These are phyloP conservation scores for Volvox africanus DNA, from an alignment of 139 green algal genomes.

Conservation along the genomic window DNA sequence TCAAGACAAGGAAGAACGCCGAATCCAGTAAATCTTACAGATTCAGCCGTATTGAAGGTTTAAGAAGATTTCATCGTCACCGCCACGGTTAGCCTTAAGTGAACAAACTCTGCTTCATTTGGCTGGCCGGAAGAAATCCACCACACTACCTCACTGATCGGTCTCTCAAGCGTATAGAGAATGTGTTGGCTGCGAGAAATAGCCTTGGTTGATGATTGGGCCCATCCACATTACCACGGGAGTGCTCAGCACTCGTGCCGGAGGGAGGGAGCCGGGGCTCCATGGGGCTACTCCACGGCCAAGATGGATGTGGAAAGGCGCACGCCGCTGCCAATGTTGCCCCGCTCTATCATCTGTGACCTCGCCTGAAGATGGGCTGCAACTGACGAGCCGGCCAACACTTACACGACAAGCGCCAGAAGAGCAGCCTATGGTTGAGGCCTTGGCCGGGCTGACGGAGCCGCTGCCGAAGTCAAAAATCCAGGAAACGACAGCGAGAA, in stretches of 20 bases:
- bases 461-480: conserved; percentile 28
- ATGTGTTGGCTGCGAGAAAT: conserved; percentile 26
- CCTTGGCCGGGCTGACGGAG: conserved; percentile 16
- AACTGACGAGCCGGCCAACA: neutral
- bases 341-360: neutral
- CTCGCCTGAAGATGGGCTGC: neutral
- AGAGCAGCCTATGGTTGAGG: neutral
- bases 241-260: neutral
- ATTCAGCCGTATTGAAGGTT: no score
- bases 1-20: no score
- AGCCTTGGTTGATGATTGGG: neutral
- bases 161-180: neutral
- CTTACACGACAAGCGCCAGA: conserved; percentile 16
- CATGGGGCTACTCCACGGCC: neutral
- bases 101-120: neutral
- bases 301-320: neutral
- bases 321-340: neutral
- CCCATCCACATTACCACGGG: conserved; percentile 35
- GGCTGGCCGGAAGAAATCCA: neutral
- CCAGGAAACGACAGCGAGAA: conserved; percentile 9
- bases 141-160: neutral
- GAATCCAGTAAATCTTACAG: no score
- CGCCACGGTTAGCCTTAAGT: no score
- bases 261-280: neutral
- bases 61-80: no score